Percentiles rank a stretch among this genome's conserved stretches.
These are phyloP conservation scores for Podaxis pistillaris DNA, from an alignment of 768 basidiomycete genomes.

Conservation along the genomic window DNA sequence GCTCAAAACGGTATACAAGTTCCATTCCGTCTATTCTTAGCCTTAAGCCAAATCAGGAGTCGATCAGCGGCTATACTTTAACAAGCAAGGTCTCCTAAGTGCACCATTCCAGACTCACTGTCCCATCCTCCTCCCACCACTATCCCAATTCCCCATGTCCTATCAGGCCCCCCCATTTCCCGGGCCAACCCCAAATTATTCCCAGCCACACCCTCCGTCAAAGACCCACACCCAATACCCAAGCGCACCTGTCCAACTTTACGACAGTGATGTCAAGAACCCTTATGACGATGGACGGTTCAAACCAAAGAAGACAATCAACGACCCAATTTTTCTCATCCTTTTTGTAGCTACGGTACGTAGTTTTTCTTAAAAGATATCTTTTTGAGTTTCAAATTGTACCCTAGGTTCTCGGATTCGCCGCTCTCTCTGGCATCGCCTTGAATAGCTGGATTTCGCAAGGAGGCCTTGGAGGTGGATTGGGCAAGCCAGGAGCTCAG, in stretches of 20 bases:
- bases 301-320: conserved; percentile 64
- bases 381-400: background rate
- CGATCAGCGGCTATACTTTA: background rate
- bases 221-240: conserved; percentile 30
- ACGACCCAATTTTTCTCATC: conserved; percentile 70
- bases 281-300: conserved; percentile 65
- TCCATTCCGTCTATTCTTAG: background rate
- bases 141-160: conserved; percentile 15
- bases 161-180: conserved; percentile 32
- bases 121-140: background rate
- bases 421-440: conserved; percentile 62
- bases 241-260: conserved; percentile 17
- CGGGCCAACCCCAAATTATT: conserved; percentile 21
- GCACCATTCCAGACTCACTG: background rate
- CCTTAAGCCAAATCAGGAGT: background rate
- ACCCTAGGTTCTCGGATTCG: conserved; percentile 63
- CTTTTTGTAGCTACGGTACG: conserved; percentile 70
- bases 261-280: conserved; percentile 37
- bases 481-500: conserved; percentile 55
- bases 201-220: too few relatives aligned
- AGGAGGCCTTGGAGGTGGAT: conserved; percentile 71
- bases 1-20: background rate
- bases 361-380: background rate
- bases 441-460: conserved; percentile 59
- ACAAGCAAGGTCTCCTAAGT: background rate